Percentiles rank a stretch among this genome's conserved stretches.
Evolutionary conservation across 192 early-diverging fungal genomes (phyloP).

Genomic region (Dispira simplex): DNA sequence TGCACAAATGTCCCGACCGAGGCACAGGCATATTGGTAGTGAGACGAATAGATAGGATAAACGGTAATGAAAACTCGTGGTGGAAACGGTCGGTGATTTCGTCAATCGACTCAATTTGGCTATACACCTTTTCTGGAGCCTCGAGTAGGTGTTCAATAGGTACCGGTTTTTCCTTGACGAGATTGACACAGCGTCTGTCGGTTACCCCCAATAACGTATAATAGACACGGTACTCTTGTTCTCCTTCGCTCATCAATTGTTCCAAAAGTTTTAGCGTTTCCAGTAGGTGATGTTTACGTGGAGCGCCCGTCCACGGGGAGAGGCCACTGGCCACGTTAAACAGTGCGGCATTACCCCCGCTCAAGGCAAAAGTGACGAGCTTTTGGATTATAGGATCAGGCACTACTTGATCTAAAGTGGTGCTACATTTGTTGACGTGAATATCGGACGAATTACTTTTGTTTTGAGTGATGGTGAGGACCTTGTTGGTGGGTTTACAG

Average conservation of each 20-base stretch:
- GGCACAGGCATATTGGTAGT: conserved; percentile 1
- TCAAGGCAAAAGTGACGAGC: neutral
- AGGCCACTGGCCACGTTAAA: neutral
- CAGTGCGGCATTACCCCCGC: conserved; percentile 7
- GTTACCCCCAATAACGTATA: conserved; percentile 7
- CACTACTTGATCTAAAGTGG: neutral
- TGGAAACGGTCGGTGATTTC: conserved; percentile 9
- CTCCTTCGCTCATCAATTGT: neutral
- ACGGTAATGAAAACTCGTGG: conserved; percentile 1
- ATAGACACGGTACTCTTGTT: neutral
- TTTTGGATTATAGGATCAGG: neutral
- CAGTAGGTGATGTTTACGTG: neutral
- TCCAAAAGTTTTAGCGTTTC: neutral
- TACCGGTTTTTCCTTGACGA: neutral
- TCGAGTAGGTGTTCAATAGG: neutral
- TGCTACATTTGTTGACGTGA: neutral
- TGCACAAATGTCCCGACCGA: conserved; percentile 1
- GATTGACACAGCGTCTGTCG: conserved; percentile 8
- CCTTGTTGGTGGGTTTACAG: conserved; percentile 2
- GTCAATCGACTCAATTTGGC: neutral
- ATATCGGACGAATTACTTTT: neutral
- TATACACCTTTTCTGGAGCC: neutral
- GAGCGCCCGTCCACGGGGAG: neutral
- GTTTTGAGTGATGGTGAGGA: neutral
- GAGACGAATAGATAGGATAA: conserved; percentile 7